Evolutionary conservation across 2,329 filamentous ascomycete species (phyloP), one percentile per base, ranked within the genome.

Genomic region (Microcyclospora tardicrescens): DNA sequence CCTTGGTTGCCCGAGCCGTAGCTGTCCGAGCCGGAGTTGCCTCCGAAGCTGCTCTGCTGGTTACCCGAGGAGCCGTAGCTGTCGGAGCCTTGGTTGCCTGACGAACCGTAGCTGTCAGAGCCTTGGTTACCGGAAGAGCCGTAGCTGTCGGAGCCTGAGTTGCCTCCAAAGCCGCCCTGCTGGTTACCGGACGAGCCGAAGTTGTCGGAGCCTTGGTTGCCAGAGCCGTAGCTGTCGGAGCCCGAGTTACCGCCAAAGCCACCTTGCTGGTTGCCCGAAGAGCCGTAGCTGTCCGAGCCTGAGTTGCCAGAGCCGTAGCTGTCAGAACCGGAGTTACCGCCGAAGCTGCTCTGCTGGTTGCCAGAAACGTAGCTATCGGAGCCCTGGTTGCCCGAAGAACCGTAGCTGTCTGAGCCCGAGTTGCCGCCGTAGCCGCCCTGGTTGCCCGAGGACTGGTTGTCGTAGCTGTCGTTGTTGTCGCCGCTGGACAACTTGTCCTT

Each of bases 101-200:
- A 24, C 33, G 19, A 24, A 24, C 19, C 19, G 13, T 14, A 14
- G 16, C 16, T 14, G 14, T 33, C 28, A 11, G 19, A 15, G 13
- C 38, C 27, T 8, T 15, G 10, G 24, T 32, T 33, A 31, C 34
- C 35, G 30, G 41, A n/a, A n/a, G n/a, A 35, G 16, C 33, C 28
- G 35, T 37, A 35, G 28, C 33, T 38, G 34, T 41, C 36, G 40
- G 36, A 33, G 38, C 34, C 34, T 16, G 34, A 30, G 19, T 36
- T 32, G 19, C 41, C 32, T 28, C 19, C 39, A 31, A 32, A 27
- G 5, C 35, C 30, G 16, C 27, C 11, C 33, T 44, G 42, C n/a
- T 40, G 35, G 35, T 37, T 15, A 16, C 30, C n/a, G 16, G 11
- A n/a, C 5, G 34, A 12, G n/a, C n/a, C 28, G n/a, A 13, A 24